A percentile compares a stretch with the other conserved stretches of the same genome.
Conservation (phyloP, 2,329 filamentous ascomycete genomes). For the Pseudogymnoascus destructans region DNA sequence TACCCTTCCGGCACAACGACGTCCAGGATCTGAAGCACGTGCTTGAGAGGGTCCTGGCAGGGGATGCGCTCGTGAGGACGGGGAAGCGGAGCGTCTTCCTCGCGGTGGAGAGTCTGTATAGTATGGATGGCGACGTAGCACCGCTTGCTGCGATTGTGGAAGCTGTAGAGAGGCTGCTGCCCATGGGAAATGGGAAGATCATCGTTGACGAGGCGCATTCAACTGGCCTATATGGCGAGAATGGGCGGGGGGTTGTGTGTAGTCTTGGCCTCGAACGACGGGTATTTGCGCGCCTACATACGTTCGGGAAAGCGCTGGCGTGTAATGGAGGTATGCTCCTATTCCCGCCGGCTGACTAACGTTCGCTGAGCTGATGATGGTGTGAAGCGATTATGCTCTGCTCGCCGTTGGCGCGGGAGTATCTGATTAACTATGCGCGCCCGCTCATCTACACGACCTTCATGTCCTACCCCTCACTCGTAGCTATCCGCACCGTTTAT, state of each 20-base stretch:
- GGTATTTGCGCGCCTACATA: conserved; percentile 47
- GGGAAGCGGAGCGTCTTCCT: conserved; percentile 45
- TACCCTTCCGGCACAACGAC: conserved; percentile 46
- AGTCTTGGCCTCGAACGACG: conserved; percentile 40
- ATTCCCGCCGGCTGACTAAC: background rate
- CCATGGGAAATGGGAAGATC: conserved; percentile 44
- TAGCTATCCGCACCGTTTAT: conserved; percentile 45
- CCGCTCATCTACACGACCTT: conserved; percentile 64
- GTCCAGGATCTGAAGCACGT: conserved; percentile 26
- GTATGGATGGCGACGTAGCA: conserved; percentile 69
- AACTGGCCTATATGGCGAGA: conserved; percentile 43
- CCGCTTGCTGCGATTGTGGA: conserved; percentile 48
- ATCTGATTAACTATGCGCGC: conserved; percentile 65
- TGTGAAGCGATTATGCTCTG: conserved; percentile 48
- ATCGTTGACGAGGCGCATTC: conserved; percentile 59
- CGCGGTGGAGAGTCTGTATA: conserved; percentile 61
- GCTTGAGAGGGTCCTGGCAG: conserved; percentile 14
- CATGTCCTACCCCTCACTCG: conserved; percentile 47
- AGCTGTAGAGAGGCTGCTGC: conserved; percentile 42
- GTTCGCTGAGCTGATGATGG: background rate
- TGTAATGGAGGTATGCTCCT: conserved; percentile 51
- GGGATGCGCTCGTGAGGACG: background rate
- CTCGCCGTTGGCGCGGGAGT: conserved; percentile 42
- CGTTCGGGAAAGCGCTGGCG: conserved; percentile 55
- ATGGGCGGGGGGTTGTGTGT: conserved; percentile 45